These are phyloP conservation scores for Vitis hybrid DNA, from an alignment of 177 flowering plant genomes.

Conservation along the genomic window DNA sequence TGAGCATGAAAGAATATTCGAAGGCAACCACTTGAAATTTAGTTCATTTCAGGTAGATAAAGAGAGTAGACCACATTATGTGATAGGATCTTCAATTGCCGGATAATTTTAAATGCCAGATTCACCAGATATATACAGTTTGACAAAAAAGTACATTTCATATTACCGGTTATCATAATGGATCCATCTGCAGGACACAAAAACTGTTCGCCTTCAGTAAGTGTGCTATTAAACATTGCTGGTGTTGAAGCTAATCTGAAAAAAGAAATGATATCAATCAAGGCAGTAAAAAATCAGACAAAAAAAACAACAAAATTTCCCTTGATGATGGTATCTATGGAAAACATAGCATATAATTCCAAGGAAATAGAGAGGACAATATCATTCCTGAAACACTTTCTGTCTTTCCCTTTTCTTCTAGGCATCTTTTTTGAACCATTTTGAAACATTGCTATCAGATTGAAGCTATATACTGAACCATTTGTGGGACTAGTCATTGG, in stretches of 20 bases:
- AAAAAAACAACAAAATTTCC: background rate
- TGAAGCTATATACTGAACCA: too few species aligned
- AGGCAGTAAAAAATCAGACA: background rate
- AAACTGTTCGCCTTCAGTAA: constrained; percentile 61
- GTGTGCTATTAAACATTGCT: constrained; percentile 96
- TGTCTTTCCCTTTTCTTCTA: too few species aligned
- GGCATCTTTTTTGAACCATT: too few species aligned
- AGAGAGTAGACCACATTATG: background rate
- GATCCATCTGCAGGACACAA: constrained; percentile 92
- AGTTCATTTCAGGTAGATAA: background rate
- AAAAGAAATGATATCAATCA: constrained; percentile 12
- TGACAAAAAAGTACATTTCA: background rate
- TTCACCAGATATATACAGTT: background rate
- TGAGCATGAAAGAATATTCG: background rate
- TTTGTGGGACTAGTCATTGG: too few species aligned
- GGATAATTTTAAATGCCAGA: background rate
- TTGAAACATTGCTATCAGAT: too few species aligned
- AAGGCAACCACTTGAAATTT: constrained; percentile 1
- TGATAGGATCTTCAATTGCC: background rate
- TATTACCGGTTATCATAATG: constrained; percentile 96
- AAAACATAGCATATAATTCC: background rate
- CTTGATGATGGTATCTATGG: background rate
- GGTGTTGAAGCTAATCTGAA: constrained; percentile 95
- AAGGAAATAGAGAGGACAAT: background rate
- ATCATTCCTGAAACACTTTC: background rate